Conservation (phyloP, 768 basidiomycete genomes). For the Phaffia tasmanica region DNA sequence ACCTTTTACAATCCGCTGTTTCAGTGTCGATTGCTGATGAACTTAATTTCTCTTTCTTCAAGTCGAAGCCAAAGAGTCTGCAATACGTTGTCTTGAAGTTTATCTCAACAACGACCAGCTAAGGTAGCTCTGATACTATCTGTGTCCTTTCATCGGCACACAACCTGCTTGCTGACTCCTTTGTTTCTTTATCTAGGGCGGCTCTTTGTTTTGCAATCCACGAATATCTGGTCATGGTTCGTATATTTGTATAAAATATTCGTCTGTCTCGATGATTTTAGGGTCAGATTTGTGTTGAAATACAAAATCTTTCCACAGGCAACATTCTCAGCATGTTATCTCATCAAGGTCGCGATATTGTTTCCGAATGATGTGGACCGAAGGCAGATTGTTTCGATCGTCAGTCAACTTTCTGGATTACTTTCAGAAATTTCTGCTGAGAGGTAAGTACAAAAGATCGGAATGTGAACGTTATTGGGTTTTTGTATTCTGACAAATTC, state of each 20-base stretch:
- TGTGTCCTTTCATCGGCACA: neutral
- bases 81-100: slow-evolving; percentile 69
- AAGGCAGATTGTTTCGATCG: slow-evolving; percentile 62
- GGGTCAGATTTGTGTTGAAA: too few relatives aligned
- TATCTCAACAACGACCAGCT: slow-evolving; percentile 59
- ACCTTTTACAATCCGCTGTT: neutral
- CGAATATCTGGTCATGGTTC: slow-evolving; percentile 79
- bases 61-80: slow-evolving; percentile 89
- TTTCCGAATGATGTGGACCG: slow-evolving; percentile 79
- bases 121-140: too few relatives aligned
- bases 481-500: neutral
- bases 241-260: slow-evolving; percentile 80
- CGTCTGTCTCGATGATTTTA: slow-evolving; percentile 56
- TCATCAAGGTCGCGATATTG: slow-evolving; percentile 50
- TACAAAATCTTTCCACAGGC: neutral
- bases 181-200: slow-evolving; percentile 42
- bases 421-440: slow-evolving; percentile 89
- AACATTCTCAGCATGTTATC: slow-evolving; percentile 14
- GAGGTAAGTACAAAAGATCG: slow-evolving; percentile 44
- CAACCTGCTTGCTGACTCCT: neutral
- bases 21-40: too few relatives aligned
- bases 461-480: neutral
- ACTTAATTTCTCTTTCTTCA: slow-evolving; percentile 41
- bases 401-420: slow-evolving; percentile 79
- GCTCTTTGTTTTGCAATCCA: slow-evolving; percentile 88